Evolutionary conservation across 2,329 filamentous ascomycete genomes (phyloP), one percentile per base, ranked within the genome.

Genomic region (Pseudogymnoascus sp.): DNA sequence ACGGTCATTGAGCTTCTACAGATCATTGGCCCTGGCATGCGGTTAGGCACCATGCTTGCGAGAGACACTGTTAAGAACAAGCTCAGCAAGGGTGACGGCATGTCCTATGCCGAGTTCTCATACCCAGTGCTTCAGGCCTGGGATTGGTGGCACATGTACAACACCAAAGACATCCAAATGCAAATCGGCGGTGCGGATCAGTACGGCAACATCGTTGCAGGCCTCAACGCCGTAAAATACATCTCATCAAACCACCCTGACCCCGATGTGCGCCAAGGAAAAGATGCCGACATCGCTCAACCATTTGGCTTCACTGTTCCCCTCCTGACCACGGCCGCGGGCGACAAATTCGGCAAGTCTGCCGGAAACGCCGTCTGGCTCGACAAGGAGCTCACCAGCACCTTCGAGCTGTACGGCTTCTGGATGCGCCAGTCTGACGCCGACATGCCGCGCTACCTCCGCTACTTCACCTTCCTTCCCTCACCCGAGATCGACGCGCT

Each of bases 111-210:
- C 37, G 95, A 99, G 73, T 96, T 99, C 75, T 84, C 87, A 43
- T 99, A 99, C 71, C 95, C 96, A 1, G 77, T 99, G 14, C 85
- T 97, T 70, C 95, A 99, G 74, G 92, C 89, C 21, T 97, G 93
- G 89, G 95, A 99, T 74, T 99, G 93, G 85, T 97, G 91, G 90
- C 82, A 90, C 68, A 83, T 97, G 77, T 96, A 90, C 65, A 81
- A 84, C 55, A 80, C 81, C 23, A 83, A 81, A 60, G 81, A 83
- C 58, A 81, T 92, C 8, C 88, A 93, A 71, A 83, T 97, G 73
- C 92, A 99, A 76, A 90, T 99, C 61, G 95, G 95, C 63, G 95
- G 95, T 40, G 92, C 92, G 5, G 95, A 99, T 73, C 95, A 99
- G 77, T 97, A 88, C 73, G 95, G 95, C 66, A 99, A 99, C 76